Evolutionary conservation across 2,329 filamentous ascomycete genomes (phyloP), one percentile per base, ranked within the genome.

Genomic region (Diaporthe batatas): DNA sequence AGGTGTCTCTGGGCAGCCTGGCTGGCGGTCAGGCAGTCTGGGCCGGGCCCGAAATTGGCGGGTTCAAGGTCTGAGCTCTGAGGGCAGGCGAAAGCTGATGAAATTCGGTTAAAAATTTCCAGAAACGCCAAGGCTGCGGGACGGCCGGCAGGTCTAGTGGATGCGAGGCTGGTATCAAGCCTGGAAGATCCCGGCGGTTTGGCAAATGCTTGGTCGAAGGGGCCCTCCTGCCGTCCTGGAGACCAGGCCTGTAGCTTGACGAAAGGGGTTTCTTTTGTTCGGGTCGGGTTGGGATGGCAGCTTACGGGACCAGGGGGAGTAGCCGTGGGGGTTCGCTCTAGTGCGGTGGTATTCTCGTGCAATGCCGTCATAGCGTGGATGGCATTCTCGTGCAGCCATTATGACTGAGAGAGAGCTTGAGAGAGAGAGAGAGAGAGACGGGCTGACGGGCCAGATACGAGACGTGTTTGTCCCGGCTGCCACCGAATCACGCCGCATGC

Each of bases 31-130:
- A 8, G 51, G 36, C 36, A 55, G 49, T 55, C 65, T 29, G 34
- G 65, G 23, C 64, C 58, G 39, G 67, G 67, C 54, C 44, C 54
- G 54, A 68, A 53, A 67, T 67, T 67, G 62, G 62, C 62, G 62
- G 62, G 47, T 53, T 67, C 14, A 32, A 23, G 44, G 36, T 39
- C 36, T 39, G 62, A 67, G 8, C 25, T n/a, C 44, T 65, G 62
- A 67, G 39, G 62, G n/a, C 47, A 67, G 62, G 62, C 62, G 62
- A 67, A 67, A n/a, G 18, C n/a, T 53, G 62, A 49, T 65, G 62
- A 65, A 51, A 65, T 51, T 65, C 62, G 62, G 62, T 65, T 16
- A 36, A 51, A 65, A 51, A 51, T 21, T 36, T 29, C 8, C 34
- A 23, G 18, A 49, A 44, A 58, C 53, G 67, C 53, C 67, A 58